phyloP scores from a whole-genome alignment of 164 flowering plant species.

The Amborella trichopoda region DNA sequence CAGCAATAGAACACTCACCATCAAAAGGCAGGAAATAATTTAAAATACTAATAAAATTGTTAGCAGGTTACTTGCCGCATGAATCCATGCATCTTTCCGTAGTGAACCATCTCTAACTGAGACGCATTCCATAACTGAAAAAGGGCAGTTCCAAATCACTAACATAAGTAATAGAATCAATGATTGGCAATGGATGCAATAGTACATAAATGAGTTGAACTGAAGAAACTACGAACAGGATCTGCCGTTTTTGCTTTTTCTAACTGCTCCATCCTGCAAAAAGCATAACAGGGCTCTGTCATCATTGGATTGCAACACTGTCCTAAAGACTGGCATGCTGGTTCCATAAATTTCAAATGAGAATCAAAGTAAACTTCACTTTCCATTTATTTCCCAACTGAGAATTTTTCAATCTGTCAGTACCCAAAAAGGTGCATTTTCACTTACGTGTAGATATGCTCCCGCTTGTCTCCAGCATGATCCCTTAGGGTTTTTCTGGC shows the following conservation, averaged over 20 bases:
- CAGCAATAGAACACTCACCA: neutral
- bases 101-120: constrained; percentile 84
- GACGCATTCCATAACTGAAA: constrained; percentile 98
- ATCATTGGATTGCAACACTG: no score
- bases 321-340: no score
- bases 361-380: neutral
- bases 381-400: no score
- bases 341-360: constrained; percentile 2
- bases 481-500: constrained; percentile 76
- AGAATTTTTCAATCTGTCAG: neutral
- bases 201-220: no score
- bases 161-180: neutral
- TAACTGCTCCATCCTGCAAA: constrained; percentile 71
- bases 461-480: constrained; percentile 83
- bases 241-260: constrained; percentile 92
- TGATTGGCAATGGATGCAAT: no score
- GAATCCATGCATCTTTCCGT: constrained; percentile 97
- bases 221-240: no score
- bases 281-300: constrained; percentile 1
- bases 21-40: neutral
- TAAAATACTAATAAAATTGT: no score
- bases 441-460: constrained; percentile 74
- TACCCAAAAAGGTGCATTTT: neutral
- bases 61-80: constrained; percentile 71
- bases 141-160: no score